Evolutionary conservation across 805 yeast genomes (phyloP).

Genomic region (Cyberlindnera euphorbiiphila): DNA sequence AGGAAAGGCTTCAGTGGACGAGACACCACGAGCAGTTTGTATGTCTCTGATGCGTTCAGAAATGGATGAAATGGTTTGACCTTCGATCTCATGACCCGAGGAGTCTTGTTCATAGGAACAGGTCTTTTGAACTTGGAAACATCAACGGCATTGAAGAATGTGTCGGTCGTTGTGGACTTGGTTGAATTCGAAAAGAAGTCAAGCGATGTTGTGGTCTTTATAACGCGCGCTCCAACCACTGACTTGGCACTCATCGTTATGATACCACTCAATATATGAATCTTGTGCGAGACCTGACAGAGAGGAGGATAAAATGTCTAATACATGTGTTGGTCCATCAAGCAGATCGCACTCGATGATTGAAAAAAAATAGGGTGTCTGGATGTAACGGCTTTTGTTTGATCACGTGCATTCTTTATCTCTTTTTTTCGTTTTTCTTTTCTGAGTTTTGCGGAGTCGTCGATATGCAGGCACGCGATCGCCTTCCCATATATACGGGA

Average conservation of each 20-base stretch:
- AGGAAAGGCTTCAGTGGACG: slow-evolving; percentile 2
- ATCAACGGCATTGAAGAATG: slow-evolving; percentile 3
- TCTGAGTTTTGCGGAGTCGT: too few species aligned
- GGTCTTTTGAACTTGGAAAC: slow-evolving; percentile 5
- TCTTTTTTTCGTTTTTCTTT: too few species aligned
- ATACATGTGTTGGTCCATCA: too few species aligned
- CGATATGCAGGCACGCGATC: too few species aligned
- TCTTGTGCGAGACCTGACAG: too few species aligned
- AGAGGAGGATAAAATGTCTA: too few species aligned
- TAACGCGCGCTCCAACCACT: slow-evolving; percentile 6
- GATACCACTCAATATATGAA: neutral
- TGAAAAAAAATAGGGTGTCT: too few species aligned
- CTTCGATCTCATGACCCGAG: slow-evolving; percentile 2
- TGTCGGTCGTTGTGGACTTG: slow-evolving; percentile 9
- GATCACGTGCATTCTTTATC: too few species aligned
- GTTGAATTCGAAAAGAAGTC: slow-evolving; percentile 17
- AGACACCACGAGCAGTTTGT: slow-evolving; percentile 3
- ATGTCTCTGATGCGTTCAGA: slow-evolving; percentile 3
- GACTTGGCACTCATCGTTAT: too few species aligned
- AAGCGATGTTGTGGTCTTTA: slow-evolving; percentile 12
- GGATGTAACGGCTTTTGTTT: too few species aligned
- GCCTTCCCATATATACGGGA: too few species aligned
- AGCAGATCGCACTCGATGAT: too few species aligned
- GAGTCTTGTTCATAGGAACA: neutral
- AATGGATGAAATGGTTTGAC: slow-evolving; percentile 14